Conservation (phyloP, 371 early-diverging fungal species). For the Lichtheimia ornata region DNA sequence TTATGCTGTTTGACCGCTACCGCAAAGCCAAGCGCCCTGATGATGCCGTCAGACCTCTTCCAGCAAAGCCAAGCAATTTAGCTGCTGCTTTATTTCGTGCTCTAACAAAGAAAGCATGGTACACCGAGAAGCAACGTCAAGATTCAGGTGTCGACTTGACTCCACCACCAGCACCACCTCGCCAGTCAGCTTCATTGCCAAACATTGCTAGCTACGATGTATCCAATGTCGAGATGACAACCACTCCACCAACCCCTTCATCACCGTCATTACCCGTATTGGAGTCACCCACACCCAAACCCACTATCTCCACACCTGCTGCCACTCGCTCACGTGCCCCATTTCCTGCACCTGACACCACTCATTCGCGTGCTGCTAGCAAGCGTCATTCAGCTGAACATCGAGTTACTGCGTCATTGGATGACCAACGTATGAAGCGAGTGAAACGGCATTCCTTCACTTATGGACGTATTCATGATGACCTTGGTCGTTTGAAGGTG, state of each 20-base stretch:
- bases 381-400: slow-evolving; percentile 10
- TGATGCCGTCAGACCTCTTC: slow-evolving; percentile 6
- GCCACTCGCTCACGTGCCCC: background rate
- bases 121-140: slow-evolving; percentile 15
- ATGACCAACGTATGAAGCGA: slow-evolving; percentile 5
- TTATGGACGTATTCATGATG: slow-evolving; percentile 8
- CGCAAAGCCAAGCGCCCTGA: slow-evolving; percentile 4
- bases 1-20: slow-evolving; percentile 10
- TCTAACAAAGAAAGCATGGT: slow-evolving; percentile 24
- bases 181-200: slow-evolving; percentile 44
- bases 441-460: slow-evolving; percentile 14
- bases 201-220: slow-evolving; percentile 24
- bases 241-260: background rate
- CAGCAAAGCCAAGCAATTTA: slow-evolving; percentile 15
- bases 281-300: slow-evolving; percentile 12
- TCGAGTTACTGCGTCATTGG: background rate
- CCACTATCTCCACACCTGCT: slow-evolving; percentile 4
- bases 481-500: background rate
- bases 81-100: slow-evolving; percentile 37
- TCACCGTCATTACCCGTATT: background rate
- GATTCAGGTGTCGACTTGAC: slow-evolving; percentile 16
- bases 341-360: slow-evolving; percentile 1
- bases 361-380: slow-evolving; percentile 1
- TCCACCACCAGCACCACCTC: slow-evolving; percentile 22
- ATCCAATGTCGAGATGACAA: slow-evolving; percentile 8